A percentile compares a stretch with the other conserved stretches of the same genome.
These are phyloP conservation scores for Leishmania major DNA, from an alignment of 208 protist genomes.

Conservation along the genomic window DNA sequence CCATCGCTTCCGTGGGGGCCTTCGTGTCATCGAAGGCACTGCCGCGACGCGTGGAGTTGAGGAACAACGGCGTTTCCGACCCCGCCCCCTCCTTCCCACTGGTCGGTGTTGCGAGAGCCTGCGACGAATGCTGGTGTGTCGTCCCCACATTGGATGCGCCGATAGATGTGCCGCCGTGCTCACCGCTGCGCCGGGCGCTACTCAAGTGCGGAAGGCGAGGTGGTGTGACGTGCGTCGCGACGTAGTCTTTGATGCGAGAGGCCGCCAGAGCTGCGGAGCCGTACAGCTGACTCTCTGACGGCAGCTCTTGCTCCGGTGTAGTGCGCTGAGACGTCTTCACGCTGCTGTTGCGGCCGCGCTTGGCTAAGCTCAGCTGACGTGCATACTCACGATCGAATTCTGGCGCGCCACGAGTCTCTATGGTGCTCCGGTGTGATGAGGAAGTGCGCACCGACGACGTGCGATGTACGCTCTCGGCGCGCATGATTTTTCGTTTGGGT, in stretches of 20 bases:
- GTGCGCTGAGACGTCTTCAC: slow-evolving; percentile 22
- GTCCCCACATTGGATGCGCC: not conserved
- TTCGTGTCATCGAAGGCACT: not conserved
- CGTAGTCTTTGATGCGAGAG: slow-evolving; percentile 36
- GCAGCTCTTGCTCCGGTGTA: not conserved
- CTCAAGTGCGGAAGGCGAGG: slow-evolving; percentile 8
- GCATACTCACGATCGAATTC: slow-evolving; percentile 68
- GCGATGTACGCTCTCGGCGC: not conserved
- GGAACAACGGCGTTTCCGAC: not conserved
- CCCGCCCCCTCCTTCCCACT: not conserved
- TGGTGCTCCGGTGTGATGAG: slow-evolving; percentile 62
- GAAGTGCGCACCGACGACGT: slow-evolving; percentile 31
- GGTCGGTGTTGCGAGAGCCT: not conserved
- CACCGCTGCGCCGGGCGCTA: not conserved
- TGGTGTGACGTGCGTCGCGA: slow-evolving; percentile 33
- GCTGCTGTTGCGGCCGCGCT: slow-evolving; percentile 36
- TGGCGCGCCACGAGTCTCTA: slow-evolving; percentile 59
- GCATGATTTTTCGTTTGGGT: not conserved
- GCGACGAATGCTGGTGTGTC: not conserved
- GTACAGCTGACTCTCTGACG: slow-evolving; percentile 9
- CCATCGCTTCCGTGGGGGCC: not conserved
- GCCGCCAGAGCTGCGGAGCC: slow-evolving; percentile 18
- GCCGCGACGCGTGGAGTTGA: not conserved
- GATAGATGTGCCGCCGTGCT: not conserved
- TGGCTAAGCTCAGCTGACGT: slow-evolving; percentile 44